These are phyloP conservation scores for Ilex aquifolium DNA, from an alignment of 257 asterid genomes.

Conservation along the genomic window DNA sequence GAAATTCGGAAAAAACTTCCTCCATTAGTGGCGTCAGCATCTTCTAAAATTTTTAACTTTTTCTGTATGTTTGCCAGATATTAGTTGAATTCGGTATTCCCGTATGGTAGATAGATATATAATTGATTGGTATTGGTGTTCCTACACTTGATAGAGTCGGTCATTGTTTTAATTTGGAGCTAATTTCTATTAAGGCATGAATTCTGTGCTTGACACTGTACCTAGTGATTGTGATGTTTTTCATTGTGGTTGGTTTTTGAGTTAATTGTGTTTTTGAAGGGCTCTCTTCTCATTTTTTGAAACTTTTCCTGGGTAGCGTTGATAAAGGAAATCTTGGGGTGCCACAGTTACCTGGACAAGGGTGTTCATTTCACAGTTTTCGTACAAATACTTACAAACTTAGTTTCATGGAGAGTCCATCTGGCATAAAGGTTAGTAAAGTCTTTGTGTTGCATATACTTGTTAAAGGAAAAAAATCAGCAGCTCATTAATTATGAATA, in stretches of 20 bases:
- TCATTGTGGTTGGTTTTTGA: too few species aligned
- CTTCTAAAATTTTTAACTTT: too few species aligned
- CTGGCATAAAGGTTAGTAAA: slow-evolving; percentile 81
- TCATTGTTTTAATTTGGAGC: not conserved
- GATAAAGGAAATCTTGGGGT: slow-evolving; percentile 95
- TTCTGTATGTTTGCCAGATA: too few species aligned
- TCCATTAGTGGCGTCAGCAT: too few species aligned
- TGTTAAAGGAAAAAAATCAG: too few species aligned
- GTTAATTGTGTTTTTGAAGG: not conserved
- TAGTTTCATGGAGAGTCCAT: slow-evolving; percentile 94
- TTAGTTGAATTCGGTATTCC: too few species aligned
- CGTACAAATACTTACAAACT: slow-evolving; percentile 83
- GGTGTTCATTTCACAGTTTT: slow-evolving; percentile 95
- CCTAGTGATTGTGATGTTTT: not conserved
- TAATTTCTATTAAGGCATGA: not conserved
- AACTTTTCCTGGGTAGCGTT: slow-evolving; percentile 39
- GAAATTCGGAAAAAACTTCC: too few species aligned
- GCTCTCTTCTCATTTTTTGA: not conserved
- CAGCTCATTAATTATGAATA: too few species aligned
- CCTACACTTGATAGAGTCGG: not conserved
- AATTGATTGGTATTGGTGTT: too few species aligned
- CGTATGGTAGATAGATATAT: too few species aligned
- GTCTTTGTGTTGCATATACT: not conserved
- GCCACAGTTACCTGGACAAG: slow-evolving; percentile 91
- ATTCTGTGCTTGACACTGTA: not conserved